phyloP scores from a whole-genome alignment of 148 eudicot species.

The Silene latifolia region DNA sequence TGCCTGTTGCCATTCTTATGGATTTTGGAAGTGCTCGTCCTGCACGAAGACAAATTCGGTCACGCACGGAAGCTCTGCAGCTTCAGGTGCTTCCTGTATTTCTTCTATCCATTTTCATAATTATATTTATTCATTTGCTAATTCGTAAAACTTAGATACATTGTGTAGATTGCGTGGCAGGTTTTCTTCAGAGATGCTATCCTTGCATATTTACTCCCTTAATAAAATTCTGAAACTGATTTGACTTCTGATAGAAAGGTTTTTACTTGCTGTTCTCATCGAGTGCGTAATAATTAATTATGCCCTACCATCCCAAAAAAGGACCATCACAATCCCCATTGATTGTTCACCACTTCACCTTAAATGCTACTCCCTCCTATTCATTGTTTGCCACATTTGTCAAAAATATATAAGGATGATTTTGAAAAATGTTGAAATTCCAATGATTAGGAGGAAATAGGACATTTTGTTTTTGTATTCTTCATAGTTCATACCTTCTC shows the following conservation, averaged over 20 bases:
- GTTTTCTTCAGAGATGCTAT: neutral
- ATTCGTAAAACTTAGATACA: neutral
- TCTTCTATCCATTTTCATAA: neutral
- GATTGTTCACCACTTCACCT: too few species aligned
- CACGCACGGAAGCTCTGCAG: conserved; percentile 82
- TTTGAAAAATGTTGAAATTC: too few species aligned
- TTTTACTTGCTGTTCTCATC: neutral
- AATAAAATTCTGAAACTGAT: neutral
- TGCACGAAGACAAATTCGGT: conserved; percentile 79
- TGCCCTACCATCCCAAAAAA: too few species aligned
- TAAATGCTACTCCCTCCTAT: too few species aligned
- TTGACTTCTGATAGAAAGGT: neutral
- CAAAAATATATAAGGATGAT: too few species aligned
- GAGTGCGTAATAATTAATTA: neutral
- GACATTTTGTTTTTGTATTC: too few species aligned
- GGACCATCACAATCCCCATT: too few species aligned
- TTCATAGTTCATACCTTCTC: neutral
- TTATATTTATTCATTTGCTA: neutral
- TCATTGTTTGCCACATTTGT: too few species aligned
- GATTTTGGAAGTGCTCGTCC: conserved; percentile 97
- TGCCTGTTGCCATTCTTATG: conserved; percentile 83
- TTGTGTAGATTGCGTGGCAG: neutral
- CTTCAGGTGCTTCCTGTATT: conserved; percentile 57
- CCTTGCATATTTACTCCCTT: neutral
- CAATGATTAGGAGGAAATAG: too few species aligned